Evolutionary conservation across 129 eudicot genomes (phyloP).

Genomic region (Smallanthus sonchifolius): DNA sequence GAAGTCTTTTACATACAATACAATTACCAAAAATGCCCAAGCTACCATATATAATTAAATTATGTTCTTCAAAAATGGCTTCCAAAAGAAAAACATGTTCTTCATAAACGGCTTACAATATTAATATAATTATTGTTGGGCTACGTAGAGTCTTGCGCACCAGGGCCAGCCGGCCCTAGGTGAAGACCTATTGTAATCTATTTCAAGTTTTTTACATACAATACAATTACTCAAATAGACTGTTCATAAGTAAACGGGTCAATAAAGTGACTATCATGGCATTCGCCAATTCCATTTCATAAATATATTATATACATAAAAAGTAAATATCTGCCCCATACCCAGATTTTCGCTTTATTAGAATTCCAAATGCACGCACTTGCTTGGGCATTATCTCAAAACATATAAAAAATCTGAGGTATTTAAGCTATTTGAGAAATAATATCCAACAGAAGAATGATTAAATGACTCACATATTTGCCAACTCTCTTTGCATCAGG

Average conservation of each 20-base stretch:
- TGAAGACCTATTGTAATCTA: too few relatives aligned
- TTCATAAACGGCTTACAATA: too few relatives aligned
- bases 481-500: constrained; percentile 70
- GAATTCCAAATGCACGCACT: not conserved
- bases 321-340: not conserved
- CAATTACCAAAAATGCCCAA: constrained; percentile 4
- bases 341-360: not conserved
- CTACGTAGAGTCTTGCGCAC: too few relatives aligned
- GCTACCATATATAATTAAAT: not conserved
- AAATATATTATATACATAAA: not conserved
- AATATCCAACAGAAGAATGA: not conserved
- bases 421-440: not conserved
- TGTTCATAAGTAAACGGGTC: not conserved
- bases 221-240: not conserved
- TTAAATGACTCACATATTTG: constrained; percentile 52
- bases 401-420: not conserved
- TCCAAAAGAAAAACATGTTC: too few relatives aligned
- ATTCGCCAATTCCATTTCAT: not conserved
- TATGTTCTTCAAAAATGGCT: not conserved
- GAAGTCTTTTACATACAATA: too few relatives aligned
- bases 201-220: too few relatives aligned
- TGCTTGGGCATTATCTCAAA: not conserved
- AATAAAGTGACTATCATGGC: not conserved
- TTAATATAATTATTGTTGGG: too few relatives aligned
- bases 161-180: too few relatives aligned